Percentiles rank a stretch among this genome's conserved stretches.
Evolutionary conservation across 768 basidiomycete genomes (phyloP).

Genomic region (Lactarius sp.): DNA sequence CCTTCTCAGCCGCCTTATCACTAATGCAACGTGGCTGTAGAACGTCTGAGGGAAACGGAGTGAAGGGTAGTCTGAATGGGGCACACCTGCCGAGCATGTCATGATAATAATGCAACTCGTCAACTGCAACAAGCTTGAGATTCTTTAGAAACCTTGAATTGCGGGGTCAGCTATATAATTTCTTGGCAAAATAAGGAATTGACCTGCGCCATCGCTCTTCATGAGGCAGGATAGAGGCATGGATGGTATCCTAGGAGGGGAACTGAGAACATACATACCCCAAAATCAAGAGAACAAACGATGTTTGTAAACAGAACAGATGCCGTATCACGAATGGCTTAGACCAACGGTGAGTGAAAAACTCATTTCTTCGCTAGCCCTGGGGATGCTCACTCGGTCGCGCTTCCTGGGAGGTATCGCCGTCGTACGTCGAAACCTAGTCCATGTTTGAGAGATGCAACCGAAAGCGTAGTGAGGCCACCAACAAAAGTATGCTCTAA

Average conservation of each 20-base stretch:
- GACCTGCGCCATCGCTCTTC: constrained; percentile 81
- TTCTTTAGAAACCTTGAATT: constrained; percentile 65
- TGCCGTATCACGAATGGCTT: constrained; percentile 65
- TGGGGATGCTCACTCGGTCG: constrained; percentile 45
- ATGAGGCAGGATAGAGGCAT: constrained; percentile 77
- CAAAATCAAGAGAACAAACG: constrained; percentile 35
- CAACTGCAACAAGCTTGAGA: constrained; percentile 73
- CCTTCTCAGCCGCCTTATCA: constrained; percentile 70
- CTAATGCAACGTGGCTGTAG: constrained; percentile 70
- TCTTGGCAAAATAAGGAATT: constrained; percentile 14
- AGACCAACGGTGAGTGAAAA: not conserved
- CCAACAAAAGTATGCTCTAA: constrained; percentile 56
- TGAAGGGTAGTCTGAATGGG: not conserved
- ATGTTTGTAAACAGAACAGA: constrained; percentile 90
- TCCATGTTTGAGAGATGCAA: not conserved
- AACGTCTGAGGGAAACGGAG: not conserved
- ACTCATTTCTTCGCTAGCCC: not conserved
- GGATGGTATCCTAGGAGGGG: constrained; percentile 66
- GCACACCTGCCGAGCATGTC: constrained; percentile 72
- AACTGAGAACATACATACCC: constrained; percentile 8
- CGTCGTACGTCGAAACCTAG: constrained; percentile 78
- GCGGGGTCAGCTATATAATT: constrained; percentile 11
- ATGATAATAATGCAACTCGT: constrained; percentile 85
- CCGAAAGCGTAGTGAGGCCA: not conserved
- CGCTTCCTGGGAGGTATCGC: constrained; percentile 72